Evolutionary conservation across 1,284 basidiomycete species (phyloP), one percentile per base, ranked within the genome.

Genomic region (Fistulina hepatica): DNA sequence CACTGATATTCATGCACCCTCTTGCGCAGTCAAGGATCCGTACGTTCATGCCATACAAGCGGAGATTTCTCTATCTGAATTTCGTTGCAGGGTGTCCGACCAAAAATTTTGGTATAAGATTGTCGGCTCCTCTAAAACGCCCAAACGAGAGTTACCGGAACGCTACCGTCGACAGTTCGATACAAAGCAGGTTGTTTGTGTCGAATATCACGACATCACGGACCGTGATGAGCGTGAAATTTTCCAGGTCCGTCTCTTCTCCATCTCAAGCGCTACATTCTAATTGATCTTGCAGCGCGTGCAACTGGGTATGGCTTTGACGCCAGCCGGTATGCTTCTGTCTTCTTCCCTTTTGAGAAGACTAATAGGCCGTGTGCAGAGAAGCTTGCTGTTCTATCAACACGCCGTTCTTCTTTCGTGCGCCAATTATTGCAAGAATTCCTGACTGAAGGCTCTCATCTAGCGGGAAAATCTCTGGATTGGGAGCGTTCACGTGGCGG

Each of bases 231-330:
- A 83, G 45, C 65, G 80, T 22, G 81, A 84, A 48, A 81, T 85
- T n/a, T 85, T 84, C 58, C 75, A 80, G 57, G 77, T 75, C 43
- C 32, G 60, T 33, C 8, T 22, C 13, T 21, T 17, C 3, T 34
- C 23, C 5, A 20, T 13, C 3, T 11, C 13, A 13, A 8, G 19
- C 13, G 12, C 22, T 21, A 5, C n/a, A 17, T 20, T 32, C 2
- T 17, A 3, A 23, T 25, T 8, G 38, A 11, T 7, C 46, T 24
- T 21, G 15, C 46, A 80, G 76, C 67, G 81, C 30, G 81, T 85
- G 3, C 81, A 85, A 57, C 61, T 84, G 2, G 81, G 81, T 2
- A 75, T 84, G 67, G 79, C 81, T 0, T 63, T 84, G n/a, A 83
- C 78, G 0, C 73, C 79, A 6, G 76, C 81, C 39, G n/a, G n/a